phyloP scores from a whole-genome alignment of 805 yeast species.

The Saccharomycopsis sp. region DNA sequence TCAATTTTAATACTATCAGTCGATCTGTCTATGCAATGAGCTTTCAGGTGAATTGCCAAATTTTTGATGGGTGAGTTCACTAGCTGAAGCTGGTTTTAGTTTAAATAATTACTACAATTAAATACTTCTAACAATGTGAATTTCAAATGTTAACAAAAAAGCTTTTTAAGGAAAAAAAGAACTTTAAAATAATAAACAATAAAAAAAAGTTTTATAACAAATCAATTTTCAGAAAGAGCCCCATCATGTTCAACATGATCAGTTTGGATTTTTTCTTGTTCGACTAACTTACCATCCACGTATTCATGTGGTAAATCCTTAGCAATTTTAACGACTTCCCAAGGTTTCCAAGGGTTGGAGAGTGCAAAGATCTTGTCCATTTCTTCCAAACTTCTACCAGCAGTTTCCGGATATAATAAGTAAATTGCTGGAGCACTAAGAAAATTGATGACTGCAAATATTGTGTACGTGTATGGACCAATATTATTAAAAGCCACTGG shows the following conservation, averaged over 20 bases:
- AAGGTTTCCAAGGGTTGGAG: constrained; percentile 29
- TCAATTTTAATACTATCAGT: no score
- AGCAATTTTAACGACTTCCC: constrained; percentile 32
- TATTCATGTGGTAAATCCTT: constrained; percentile 21
- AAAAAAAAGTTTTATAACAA: no score
- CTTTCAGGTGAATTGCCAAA: no score
- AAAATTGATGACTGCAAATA: constrained; percentile 57
- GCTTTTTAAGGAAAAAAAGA: background rate
- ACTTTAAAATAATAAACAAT: no score
- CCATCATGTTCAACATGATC: background rate
- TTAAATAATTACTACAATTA: no score
- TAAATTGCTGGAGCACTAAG: constrained; percentile 50
- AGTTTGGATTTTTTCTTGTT: background rate
- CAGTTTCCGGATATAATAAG: constrained; percentile 68
- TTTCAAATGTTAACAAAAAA: no score
- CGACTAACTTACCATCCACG: background rate
- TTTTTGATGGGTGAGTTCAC: no score
- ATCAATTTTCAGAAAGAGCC: no score
- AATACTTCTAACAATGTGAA: no score
- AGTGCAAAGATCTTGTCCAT: constrained; percentile 45
- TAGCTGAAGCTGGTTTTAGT: no score
- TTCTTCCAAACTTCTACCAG: constrained; percentile 66
- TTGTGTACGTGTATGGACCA: constrained; percentile 48
- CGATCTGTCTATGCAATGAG: no score
- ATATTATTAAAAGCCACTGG: constrained; percentile 42